Base-by-base conservation (phyloP, 2,329 filamentous ascomycete genomes). In the Claviceps sp. region DNA sequence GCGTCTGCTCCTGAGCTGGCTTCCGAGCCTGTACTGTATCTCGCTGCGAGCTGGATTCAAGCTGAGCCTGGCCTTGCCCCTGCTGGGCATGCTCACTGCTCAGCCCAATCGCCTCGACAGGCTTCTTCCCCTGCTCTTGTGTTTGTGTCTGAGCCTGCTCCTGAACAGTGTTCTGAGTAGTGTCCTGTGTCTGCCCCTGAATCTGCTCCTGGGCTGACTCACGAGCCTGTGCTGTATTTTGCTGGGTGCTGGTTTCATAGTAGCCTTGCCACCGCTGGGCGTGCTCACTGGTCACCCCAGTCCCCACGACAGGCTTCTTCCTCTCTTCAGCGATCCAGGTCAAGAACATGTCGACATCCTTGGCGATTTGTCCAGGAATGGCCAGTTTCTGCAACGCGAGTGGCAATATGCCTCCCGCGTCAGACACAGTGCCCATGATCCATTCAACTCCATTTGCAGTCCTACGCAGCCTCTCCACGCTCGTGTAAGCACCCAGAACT, bases 391-490 rank as follows among this genome's bases (percentile, higher is more conserved):
- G 85, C 57, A 84, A 63, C 71, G 74, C 81, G 62, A 75, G 70
- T 0, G 87, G 87, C 52, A 90, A 60, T 30, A 75, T 65, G 0
- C 87, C 87, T 51, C 74, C 74, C 0, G 86, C 86, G 63, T 90
- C 78, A 54, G 81, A 85, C 11, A 82, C 77, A 10, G 86, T 90
- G 8, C 80, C 84, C 84, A 91, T 90, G 53, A 84, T 71, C 87
- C 87, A 93, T 65, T 85, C 81, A 47, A 87, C 56, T 17, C 69
- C 68, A n/a, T 59, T 62, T 4, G 59, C 62, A 5, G 75, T 55
- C 59, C 73, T 68, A 52, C 74, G 68, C 38, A 85, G 68, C 46
- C 78, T 68, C 69, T 89, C 85, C 1, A 89, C 71, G 56, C 80
- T 83, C 30, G 73, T 77, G 59, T 88, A 89, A 10, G 71, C 70